phyloP scores from a whole-genome alignment of 1,139 yeast species.

The Chernovozyma aurita region DNA sequence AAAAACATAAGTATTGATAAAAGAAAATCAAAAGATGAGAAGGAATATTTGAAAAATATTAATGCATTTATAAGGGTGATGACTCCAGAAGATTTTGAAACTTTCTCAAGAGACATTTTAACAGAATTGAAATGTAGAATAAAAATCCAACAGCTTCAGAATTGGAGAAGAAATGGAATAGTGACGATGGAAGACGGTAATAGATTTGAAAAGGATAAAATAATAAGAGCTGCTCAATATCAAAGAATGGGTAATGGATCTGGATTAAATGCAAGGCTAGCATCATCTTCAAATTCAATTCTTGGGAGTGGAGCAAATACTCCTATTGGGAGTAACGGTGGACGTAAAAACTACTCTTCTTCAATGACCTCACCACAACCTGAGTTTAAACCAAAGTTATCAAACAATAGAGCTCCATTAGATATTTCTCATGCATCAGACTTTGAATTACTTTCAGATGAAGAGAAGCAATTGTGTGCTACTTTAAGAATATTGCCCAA shows the following conservation, averaged over 20 bases:
- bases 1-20: slow-evolving; percentile 73
- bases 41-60: slow-evolving; percentile 67
- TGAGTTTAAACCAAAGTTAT: slow-evolving; percentile 36
- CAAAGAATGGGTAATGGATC: slow-evolving; percentile 55
- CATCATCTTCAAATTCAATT: slow-evolving; percentile 11
- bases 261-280: slow-evolving; percentile 25
- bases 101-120: slow-evolving; percentile 66
- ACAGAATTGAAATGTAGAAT: slow-evolving; percentile 76
- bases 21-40: slow-evolving; percentile 82
- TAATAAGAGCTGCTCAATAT: slow-evolving; percentile 53
- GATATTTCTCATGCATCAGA: slow-evolving; percentile 86
- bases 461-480: slow-evolving; percentile 82
- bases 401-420: slow-evolving; percentile 45
- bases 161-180: slow-evolving; percentile 88
- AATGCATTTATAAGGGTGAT: slow-evolving; percentile 81
- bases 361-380: slow-evolving; percentile 34
- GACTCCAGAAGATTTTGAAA: slow-evolving; percentile 73
- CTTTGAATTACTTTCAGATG: slow-evolving; percentile 73
- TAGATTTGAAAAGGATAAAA: slow-evolving; percentile 84
- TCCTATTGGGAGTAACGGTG: slow-evolving; percentile 11
- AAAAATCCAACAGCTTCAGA: slow-evolving; percentile 84
- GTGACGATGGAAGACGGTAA: slow-evolving; percentile 79
- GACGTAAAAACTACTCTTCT: slow-evolving; percentile 16
- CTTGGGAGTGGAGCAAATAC: slow-evolving; percentile 9
- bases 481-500: slow-evolving; percentile 84